phyloP scores from a whole-genome alignment of 352 stramenopile species.

The Blastocystis sp. region DNA sequence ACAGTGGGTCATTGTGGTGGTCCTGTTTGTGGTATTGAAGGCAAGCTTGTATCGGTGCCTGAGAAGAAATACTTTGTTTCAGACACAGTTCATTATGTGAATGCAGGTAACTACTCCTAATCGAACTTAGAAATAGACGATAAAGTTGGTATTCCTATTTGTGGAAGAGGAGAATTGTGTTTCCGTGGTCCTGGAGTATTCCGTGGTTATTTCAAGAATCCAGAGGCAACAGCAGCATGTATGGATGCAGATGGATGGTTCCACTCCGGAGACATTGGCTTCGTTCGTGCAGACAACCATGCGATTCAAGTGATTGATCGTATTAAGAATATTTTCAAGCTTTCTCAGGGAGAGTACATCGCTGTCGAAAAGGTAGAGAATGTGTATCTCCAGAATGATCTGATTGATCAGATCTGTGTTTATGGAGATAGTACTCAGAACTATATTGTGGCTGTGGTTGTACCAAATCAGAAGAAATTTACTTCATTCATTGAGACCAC shows the following conservation, averaged over 20 bases:
- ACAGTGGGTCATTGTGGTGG: slow-evolving; percentile 86
- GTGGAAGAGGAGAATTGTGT: slow-evolving; percentile 77
- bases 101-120: not conserved
- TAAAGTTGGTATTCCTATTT: slow-evolving; percentile 36
- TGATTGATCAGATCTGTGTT: slow-evolving; percentile 78
- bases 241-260: slow-evolving; percentile 80
- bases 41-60: slow-evolving; percentile 88
- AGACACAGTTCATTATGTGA: slow-evolving; percentile 72
- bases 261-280: slow-evolving; percentile 79
- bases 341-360: slow-evolving; percentile 90
- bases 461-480: slow-evolving; percentile 70
- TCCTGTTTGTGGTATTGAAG: slow-evolving; percentile 80
- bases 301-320: slow-evolving; percentile 75
- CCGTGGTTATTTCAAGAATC: slow-evolving; percentile 79
- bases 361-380: slow-evolving; percentile 93
- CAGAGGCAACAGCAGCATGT: slow-evolving; percentile 75
- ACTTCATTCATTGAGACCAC: not conserved
- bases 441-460: slow-evolving; percentile 76
- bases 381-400: slow-evolving; percentile 71
- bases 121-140: slow-evolving; percentile 16
- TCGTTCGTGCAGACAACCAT: slow-evolving; percentile 77
- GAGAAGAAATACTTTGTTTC: slow-evolving; percentile 92
- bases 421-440: slow-evolving; percentile 79
- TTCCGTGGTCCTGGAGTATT: slow-evolving; percentile 76
- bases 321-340: slow-evolving; percentile 90